Conservation (phyloP, 2,329 filamentous ascomycete species). For the Cyphellophora europaea region DNA sequence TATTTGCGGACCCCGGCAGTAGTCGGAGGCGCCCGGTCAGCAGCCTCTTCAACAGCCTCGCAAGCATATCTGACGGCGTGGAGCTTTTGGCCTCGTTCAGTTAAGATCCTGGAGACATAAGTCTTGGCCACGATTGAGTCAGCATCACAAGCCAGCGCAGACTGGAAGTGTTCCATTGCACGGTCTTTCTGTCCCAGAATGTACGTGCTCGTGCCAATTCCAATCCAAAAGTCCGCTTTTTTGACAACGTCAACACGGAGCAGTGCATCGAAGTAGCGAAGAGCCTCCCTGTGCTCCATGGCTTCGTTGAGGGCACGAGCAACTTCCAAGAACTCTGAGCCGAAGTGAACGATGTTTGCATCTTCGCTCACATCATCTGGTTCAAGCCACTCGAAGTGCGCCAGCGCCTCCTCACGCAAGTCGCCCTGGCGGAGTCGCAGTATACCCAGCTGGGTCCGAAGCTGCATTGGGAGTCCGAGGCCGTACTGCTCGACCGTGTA, state of each 20-base stretch:
- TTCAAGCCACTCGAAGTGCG: slow-evolving; percentile 57
- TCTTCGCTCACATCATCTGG: slow-evolving; percentile 46
- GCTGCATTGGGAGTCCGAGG: slow-evolving; percentile 63
- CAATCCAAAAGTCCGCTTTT: slow-evolving; percentile 41
- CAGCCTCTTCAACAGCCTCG: slow-evolving; percentile 60
- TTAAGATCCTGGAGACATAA: slow-evolving; percentile 76
- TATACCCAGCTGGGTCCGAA: slow-evolving; percentile 74
- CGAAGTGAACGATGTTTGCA: slow-evolving; percentile 54
- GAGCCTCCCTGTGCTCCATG: slow-evolving; percentile 43
- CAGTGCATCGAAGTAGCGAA: slow-evolving; percentile 49
- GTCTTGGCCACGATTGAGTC: slow-evolving; percentile 67
- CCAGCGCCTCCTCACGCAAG: slow-evolving; percentile 60
- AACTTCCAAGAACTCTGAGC: slow-evolving; percentile 69
- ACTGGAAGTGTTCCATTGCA: slow-evolving; percentile 69
- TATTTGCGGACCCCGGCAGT: slow-evolving; percentile 18
- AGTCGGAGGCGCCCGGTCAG: slow-evolving; percentile 14
- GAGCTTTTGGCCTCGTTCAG: slow-evolving; percentile 61
- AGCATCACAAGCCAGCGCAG: slow-evolving; percentile 62
- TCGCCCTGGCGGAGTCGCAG: slow-evolving; percentile 66
- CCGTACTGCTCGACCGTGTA: slow-evolving; percentile 58
- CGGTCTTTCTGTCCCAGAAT: slow-evolving; percentile 53
- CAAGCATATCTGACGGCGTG: slow-evolving; percentile 69
- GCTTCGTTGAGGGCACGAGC: slow-evolving; percentile 49
- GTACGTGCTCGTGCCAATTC: slow-evolving; percentile 54
- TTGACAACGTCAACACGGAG: slow-evolving; percentile 36